Conservation (phyloP, 164 flowering plant genomes). For the Umbellularia californica region DNA sequence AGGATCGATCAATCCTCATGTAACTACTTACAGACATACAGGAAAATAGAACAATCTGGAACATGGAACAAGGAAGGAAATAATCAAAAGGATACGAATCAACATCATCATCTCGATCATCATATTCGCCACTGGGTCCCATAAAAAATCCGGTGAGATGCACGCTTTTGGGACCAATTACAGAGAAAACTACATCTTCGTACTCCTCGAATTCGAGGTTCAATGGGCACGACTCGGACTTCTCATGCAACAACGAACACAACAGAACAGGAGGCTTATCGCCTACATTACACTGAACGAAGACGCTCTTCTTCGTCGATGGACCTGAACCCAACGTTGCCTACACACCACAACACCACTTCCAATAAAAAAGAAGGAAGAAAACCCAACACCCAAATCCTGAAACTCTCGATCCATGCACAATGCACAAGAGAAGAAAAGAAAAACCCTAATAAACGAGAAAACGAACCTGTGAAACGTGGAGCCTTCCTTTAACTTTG, state of each 20-base stretch:
- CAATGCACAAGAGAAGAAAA: neutral
- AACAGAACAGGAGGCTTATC: constrained; percentile 52
- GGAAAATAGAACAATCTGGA: no score
- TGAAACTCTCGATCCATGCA: no score
- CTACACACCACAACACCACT: constrained; percentile 34
- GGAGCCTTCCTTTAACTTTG: constrained; percentile 49
- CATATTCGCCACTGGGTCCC: constrained; percentile 22
- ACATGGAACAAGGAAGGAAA: no score
- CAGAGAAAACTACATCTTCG: constrained; percentile 62
- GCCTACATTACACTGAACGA: constrained; percentile 62
- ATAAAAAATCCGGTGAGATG: constrained; percentile 74
- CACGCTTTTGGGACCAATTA: constrained; percentile 62
- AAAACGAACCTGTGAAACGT: constrained; percentile 64
- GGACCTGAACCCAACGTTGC: constrained; percentile 79
- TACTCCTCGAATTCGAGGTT: constrained; percentile 76
- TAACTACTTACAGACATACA: neutral
- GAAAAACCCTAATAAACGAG: neutral
- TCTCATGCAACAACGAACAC: constrained; percentile 69
- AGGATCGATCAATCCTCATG: neutral
- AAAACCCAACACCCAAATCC: neutral
- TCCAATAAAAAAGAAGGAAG: neutral
- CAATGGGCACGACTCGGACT: constrained; percentile 57
- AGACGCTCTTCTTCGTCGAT: constrained; percentile 42
- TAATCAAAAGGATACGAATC: constrained; percentile 55
- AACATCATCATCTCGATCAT: constrained; percentile 26